A percentile compares a stretch with the other conserved stretches of the same genome.
Conservation (phyloP, 345 rosid species). For the Reutealis trisperma region DNA sequence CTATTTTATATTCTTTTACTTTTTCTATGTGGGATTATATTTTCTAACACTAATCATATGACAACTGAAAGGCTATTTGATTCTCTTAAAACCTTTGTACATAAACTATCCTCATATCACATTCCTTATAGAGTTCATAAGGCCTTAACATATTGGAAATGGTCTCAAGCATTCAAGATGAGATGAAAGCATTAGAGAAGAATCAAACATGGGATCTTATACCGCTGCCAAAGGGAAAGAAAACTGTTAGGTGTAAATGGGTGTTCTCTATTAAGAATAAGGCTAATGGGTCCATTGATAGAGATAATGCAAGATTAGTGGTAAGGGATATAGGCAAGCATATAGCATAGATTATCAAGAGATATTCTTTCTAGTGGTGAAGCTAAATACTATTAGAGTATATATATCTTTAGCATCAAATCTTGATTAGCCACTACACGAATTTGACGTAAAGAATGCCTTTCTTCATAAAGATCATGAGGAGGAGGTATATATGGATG, state of each 20-base stretch:
- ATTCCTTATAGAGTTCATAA: not conserved
- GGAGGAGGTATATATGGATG: not conserved
- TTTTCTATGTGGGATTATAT: no score
- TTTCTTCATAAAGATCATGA: no score
- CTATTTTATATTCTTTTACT: no score
- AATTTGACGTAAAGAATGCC: no score
- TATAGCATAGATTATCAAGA: not conserved
- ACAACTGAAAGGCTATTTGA: not conserved
- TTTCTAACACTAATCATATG: no score
- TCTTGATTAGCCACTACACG: not conserved
- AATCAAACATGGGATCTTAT: not conserved
- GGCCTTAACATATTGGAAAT: not conserved
- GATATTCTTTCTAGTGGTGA: not conserved
- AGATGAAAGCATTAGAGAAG: not conserved
- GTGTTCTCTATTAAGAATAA: not conserved
- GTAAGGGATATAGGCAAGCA: not conserved
- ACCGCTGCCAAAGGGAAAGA: not conserved
- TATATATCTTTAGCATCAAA: not conserved
- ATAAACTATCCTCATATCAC: not conserved
- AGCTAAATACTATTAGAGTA: not conserved
- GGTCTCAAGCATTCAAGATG: not conserved
- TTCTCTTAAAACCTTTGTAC: not conserved
- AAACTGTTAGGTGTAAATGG: not conserved
- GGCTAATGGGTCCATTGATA: not conserved
- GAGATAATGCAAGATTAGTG: not conserved